Evolutionary conservation across 2,329 filamentous ascomycete genomes (phyloP).

Genomic region (Fusarium sacchari): DNA sequence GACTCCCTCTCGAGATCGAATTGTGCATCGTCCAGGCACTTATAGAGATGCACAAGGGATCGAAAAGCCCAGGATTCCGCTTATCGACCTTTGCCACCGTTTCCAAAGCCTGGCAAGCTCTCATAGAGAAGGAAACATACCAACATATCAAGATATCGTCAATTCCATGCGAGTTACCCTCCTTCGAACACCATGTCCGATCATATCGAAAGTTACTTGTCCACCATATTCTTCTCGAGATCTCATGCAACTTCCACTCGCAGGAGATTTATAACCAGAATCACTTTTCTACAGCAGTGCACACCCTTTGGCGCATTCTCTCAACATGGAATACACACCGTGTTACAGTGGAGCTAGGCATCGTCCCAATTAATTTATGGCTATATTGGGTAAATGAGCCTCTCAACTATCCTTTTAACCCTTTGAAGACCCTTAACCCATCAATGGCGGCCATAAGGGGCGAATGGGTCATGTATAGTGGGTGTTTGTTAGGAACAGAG

Average conservation of each 20-base stretch:
- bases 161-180: not conserved
- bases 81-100: conserved; percentile 2
- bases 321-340: conserved; percentile 4
- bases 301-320: conserved; percentile 13
- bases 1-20: not conserved
- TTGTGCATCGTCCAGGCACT: not conserved
- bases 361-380: not conserved
- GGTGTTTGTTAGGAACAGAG: not conserved
- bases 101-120: conserved; percentile 9
- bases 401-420: not conserved
- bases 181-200: not conserved
- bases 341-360: conserved; percentile 20
- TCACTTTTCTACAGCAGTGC: not conserved
- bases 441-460: too few species aligned
- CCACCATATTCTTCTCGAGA: conserved; percentile 15
- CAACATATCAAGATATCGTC: not conserved
- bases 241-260: not conserved
- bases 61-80: fast-evolving
- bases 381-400: fast-evolving
- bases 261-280: fast-evolving
- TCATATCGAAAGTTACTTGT: not conserved
- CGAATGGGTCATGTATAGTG: too few species aligned
- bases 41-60: not conserved
- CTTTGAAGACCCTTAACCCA: not conserved
- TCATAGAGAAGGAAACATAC: conserved; percentile 11